Evolutionary conservation across 352 stramenopile species (phyloP), one percentile per base, ranked within the genome.

Genomic region (Thalassiosira hispida): DNA sequence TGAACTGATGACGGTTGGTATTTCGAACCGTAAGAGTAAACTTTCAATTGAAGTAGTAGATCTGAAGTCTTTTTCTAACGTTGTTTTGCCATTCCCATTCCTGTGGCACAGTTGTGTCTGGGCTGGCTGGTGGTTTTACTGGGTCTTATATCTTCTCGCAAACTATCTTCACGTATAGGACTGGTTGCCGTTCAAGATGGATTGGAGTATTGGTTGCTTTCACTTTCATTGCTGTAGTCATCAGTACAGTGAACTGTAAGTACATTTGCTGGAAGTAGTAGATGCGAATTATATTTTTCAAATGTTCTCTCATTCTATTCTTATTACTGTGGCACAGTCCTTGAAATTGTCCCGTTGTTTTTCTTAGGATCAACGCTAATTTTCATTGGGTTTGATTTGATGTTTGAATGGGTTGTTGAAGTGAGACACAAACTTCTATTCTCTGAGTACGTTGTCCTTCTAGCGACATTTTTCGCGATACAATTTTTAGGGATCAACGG

Each of bases 131-230:
- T 35, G 95, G 95, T 62, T 89, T 89, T 22, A 95, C 92, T 9
- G 94, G 94, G 18, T 95, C 86, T 5, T 98, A 98, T 68, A 97
- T 98, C 18, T 98, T 98, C 83, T 97, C 92, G 18, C 95, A 98
- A 79, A 98, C 95, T 1, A 91, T 98, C 14, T 97, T 98, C 67
- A 95, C 95, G 0, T 98, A 96, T 81, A 91, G 95, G 5, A 97
- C 95, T 73, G 94, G 95, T 63, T 96, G 90, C 77, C 95, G 96
- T 59, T 96, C 93, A 22, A 89, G 95, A 14, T 90, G 96, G 52
- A 96, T 98, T 61, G 96, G 96, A 44, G 53, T 97, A 2, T 94
- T 96, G 31, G 94, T 98, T 40, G 79, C 87, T 22, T 67, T 85
- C 23, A 74, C 52, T 6, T 82, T 88, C 20, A 25, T 90, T 42